A percentile compares a stretch with the other conserved stretches of the same genome.
phyloP scores from a whole-genome alignment of 1,284 basidiomycete genomes.

The Trametes versicolor region DNA sequence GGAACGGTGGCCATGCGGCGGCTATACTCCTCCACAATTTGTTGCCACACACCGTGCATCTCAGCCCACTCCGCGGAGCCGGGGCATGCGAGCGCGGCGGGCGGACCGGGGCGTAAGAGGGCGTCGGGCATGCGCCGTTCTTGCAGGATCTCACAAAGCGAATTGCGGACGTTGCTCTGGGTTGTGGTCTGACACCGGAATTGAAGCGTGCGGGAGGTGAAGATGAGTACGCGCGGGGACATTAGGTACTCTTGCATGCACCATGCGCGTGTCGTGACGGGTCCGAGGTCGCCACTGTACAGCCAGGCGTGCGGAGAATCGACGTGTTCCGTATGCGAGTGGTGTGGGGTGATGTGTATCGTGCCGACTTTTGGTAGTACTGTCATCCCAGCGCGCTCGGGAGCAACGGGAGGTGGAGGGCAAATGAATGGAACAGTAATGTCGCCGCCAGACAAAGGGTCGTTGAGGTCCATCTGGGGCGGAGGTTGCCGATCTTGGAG shows the following conservation, averaged over 20 bases:
- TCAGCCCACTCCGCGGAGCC: not conserved
- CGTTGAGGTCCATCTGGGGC: not conserved
- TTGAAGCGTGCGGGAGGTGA: conserved; percentile 16
- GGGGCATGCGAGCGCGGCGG: not conserved
- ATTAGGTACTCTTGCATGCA: conserved; percentile 20
- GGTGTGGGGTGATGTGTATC: not conserved
- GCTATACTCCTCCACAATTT: conserved; percentile 11
- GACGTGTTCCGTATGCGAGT: not conserved
- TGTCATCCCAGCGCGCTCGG: too few relatives aligned
- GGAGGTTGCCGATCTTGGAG: not conserved
- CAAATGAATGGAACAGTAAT: not conserved
- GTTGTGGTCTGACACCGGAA: conserved; percentile 13
- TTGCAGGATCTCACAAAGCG: not conserved
- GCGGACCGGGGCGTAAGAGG: not conserved
- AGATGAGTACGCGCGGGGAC: conserved; percentile 18
- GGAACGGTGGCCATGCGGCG: not conserved
- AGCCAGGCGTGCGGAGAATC: not conserved
- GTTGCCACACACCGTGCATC: conserved; percentile 7
- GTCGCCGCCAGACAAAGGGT: not conserved
- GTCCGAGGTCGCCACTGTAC: not conserved
- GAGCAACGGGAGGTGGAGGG: too few relatives aligned
- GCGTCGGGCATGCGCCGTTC: conserved; percentile 7
- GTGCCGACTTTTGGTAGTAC: not conserved
- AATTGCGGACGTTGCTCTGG: conserved; percentile 7
- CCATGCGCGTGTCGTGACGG: conserved; percentile 12